Evolutionary conservation across 2,329 filamentous ascomycete genomes (phyloP), one percentile per base, ranked within the genome.

Genomic region (Cercospora zeina): DNA sequence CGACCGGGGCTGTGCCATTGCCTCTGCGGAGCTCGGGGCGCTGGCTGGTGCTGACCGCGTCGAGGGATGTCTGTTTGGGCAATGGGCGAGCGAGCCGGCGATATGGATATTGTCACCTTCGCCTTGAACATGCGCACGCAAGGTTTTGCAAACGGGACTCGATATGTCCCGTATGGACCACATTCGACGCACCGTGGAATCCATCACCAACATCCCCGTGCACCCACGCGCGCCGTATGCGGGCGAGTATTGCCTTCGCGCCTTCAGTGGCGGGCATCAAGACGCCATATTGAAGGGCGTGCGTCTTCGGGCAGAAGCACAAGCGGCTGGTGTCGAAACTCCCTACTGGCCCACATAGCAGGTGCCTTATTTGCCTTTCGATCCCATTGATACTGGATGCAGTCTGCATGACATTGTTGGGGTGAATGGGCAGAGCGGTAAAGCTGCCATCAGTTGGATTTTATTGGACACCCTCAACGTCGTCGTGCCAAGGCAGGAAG

Each of bases 41-140:
- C 96, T 97, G 93, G 95, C 92, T 16, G 95, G 93, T 58, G 95
- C 92, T 36, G 91, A 97, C 77, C 83, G 95, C 73, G 93, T 97
- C 11, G 93, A 97, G 77, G 93, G 93, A 50, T 96, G 91, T 67
- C 82, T 97, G 37, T 96, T 97, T 73, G 92, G 93, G 56, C 97
- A 97, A n/a, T n/a, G 70, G 93, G 95, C 62, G 93, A 99, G 82
- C 83, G 95, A 66, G 97, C 93, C 0, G 95, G 93, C 65, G 97
- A 97, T 71, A 92, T 97, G 21, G 93, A 97, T 73, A 83, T 97
- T 58, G 92, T 97, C 55, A 97, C 93, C 30, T 83, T 97, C 59
- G 95, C 87, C 31, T 82, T 97, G 62, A 97, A 97, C 75, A 86
- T 97, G n/a, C 97, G 97, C 78, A 97, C 93, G 0, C 93, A 97